Evolutionary conservation across 176 grass and related monocot species (phyloP), one percentile per base, ranked within the genome.

Genomic region (Ensete ventricosum): DNA sequence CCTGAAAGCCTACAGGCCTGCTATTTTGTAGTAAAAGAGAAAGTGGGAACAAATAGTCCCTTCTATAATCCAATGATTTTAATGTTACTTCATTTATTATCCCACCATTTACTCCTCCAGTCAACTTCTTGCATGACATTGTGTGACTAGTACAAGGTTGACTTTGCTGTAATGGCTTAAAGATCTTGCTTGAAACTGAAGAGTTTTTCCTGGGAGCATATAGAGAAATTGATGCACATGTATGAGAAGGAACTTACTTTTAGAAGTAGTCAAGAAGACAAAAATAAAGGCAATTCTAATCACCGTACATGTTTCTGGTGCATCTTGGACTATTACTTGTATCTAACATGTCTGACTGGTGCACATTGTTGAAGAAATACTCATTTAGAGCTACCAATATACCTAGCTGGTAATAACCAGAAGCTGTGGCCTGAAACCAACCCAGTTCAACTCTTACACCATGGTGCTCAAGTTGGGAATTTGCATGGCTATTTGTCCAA

Each of bases 361-460:
- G 77, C 5, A 83, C 76, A 51, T 55, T 85, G 52, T 84, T 91
- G 73, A 94, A 99, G 87, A 99, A 91, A 70, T 83, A 69, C 78
- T 99, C 90, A 81, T 94, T 89, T 66, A 99, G 80, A 54, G 86
- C 69, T 55, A 94, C 88, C 62, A 99, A 78, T 52, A 94, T 88
- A 21, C 95, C 95, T 26, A 99, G 81, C 78, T 99, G 95, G 81
- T 91, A 94, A 85, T 99, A 99, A 82, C 88, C 84, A 80, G 95
- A 99, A 71, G 90, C 88, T 77, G 95, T 99, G 51, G 88, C 79
- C 70, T 94, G 95, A 78, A 99, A 94, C 95, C 90, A 99, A 71
- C 88, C 88, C 72, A 99, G 80, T 68, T 99, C 90, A 50, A 91
- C 78, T 82, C 82, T 89, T 62, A 99, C 80, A 65, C 95, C 95